Evolutionary conservation across 1,284 basidiomycete genomes (phyloP).

Genomic region (Exobasidium rhododendri): DNA sequence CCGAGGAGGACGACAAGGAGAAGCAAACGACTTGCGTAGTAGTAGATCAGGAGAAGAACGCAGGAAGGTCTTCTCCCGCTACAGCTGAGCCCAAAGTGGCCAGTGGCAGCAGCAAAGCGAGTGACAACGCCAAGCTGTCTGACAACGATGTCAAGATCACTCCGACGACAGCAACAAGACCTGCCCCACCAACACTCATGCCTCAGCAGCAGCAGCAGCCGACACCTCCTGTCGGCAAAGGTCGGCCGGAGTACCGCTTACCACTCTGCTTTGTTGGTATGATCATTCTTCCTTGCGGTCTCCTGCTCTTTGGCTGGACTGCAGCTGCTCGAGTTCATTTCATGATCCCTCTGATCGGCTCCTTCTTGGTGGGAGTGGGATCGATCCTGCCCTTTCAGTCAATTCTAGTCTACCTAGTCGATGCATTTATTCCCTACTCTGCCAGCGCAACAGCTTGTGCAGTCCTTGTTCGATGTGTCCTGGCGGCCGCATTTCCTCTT

Average conservation of each 20-base stretch:
- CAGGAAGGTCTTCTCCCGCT: not conserved
- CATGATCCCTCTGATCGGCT: slow-evolving; percentile 35
- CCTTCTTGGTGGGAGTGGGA: slow-evolving; percentile 35
- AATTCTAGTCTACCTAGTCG: slow-evolving; percentile 57
- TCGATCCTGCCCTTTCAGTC: slow-evolving; percentile 57
- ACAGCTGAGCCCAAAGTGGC: not conserved
- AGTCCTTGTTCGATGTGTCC: slow-evolving; percentile 50
- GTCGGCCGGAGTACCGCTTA: slow-evolving; percentile 48
- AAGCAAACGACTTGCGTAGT: too few relatives aligned
- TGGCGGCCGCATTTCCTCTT: slow-evolving; percentile 57
- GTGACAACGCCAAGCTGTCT: not conserved
- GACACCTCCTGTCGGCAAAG: slow-evolving; percentile 17
- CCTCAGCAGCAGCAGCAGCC: not conserved
- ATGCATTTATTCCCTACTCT: slow-evolving; percentile 58
- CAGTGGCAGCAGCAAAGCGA: not conserved
- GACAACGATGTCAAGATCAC: not conserved
- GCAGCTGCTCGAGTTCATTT: slow-evolving; percentile 33
- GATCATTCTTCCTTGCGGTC: slow-evolving; percentile 57
- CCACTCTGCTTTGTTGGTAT: slow-evolving; percentile 58
- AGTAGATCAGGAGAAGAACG: slow-evolving; percentile 5
- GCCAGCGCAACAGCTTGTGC: slow-evolving; percentile 57
- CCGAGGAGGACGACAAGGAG: not conserved
- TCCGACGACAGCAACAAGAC: not conserved
- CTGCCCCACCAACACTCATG: not conserved
- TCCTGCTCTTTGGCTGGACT: slow-evolving; percentile 55